phyloP scores from a whole-genome alignment of 2,329 filamentous ascomycete species.

The Trichophyton schoenleinii region DNA sequence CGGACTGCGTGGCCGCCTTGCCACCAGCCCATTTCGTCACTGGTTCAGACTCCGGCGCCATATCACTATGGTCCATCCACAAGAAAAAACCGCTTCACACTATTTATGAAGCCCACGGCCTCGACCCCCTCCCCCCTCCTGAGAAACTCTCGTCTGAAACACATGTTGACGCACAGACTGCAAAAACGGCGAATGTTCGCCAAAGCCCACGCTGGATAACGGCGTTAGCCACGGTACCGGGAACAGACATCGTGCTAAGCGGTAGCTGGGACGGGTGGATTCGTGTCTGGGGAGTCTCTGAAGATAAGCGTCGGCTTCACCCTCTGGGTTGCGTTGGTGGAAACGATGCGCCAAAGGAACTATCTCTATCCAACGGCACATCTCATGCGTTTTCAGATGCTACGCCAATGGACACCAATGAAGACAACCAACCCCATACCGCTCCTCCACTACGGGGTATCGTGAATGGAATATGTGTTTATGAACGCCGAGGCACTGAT shows the following conservation, averaged over 20 bases:
- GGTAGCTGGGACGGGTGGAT: constrained; percentile 92
- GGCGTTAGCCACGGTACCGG: constrained; percentile 71
- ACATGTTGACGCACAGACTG: constrained; percentile 41
- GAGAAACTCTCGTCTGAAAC: constrained; percentile 64
- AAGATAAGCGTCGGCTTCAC: constrained; percentile 70
- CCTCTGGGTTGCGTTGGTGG: constrained; percentile 53
- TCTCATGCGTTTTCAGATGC: background rate
- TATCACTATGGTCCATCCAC: constrained; percentile 76
- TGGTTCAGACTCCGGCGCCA: constrained; percentile 76
- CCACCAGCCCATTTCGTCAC: constrained; percentile 85
- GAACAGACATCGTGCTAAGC: constrained; percentile 77
- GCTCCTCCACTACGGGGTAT: constrained; percentile 52
- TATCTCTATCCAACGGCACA: background rate
- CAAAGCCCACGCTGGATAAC: constrained; percentile 77
- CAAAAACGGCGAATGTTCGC: constrained; percentile 36
- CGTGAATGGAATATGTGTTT: constrained; percentile 76
- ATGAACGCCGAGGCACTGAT: constrained; percentile 54
- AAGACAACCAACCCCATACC: constrained; percentile 15
- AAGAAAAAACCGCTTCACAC: constrained; percentile 92
- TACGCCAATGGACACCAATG: constrained; percentile 3
- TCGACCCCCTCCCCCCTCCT: constrained; percentile 58
- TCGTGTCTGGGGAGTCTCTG: constrained; percentile 69
- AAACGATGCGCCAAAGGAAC: constrained; percentile 15
- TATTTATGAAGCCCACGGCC: constrained; percentile 67
- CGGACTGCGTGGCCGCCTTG: constrained; percentile 87